A percentile compares a stretch with the other conserved stretches of the same genome.
Conservation (phyloP, 495 filamentous ascomycete genomes). For the Glutinoglossum americanum region DNA sequence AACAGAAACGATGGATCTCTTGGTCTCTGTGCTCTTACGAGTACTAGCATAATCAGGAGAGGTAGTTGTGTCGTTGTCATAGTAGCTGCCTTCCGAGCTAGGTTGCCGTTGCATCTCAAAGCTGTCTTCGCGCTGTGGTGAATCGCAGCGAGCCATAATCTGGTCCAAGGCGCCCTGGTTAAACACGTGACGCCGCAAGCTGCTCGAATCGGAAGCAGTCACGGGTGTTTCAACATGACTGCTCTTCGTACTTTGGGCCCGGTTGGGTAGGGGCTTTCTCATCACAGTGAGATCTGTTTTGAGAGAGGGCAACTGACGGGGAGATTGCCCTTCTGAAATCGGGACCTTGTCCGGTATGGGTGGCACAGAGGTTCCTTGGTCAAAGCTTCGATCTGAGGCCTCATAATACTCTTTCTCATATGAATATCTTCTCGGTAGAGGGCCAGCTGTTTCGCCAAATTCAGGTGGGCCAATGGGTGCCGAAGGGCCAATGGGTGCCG, state of each 20-base stretch:
- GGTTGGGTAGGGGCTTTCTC: conserved; percentile 42
- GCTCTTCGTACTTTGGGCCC: conserved; percentile 20
- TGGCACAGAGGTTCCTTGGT: background rate
- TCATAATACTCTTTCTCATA: background rate
- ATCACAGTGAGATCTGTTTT: conserved; percentile 24
- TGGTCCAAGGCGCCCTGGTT: conserved; percentile 41
- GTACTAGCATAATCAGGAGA: conserved; percentile 54
- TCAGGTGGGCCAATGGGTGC: background rate
- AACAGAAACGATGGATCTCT: conserved; percentile 30
- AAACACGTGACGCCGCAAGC: conserved; percentile 39
- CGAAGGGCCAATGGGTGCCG: background rate
- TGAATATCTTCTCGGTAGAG: background rate
- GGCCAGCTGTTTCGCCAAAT: background rate
- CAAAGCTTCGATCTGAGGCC: conserved; percentile 5
- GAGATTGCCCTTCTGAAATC: background rate
- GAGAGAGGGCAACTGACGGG: background rate
- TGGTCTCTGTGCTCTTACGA: conserved; percentile 38
- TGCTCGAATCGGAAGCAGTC: conserved; percentile 34
- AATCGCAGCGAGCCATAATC: conserved; percentile 10
- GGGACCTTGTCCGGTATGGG: background rate
- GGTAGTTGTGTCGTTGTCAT: conserved; percentile 25
- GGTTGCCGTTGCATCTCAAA: conserved; percentile 4
- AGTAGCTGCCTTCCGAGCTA: conserved; percentile 20
- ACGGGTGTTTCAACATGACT: conserved; percentile 7
- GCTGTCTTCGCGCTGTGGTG: background rate